A percentile compares a stretch with the other conserved stretches of the same genome.
phyloP scores from a whole-genome alignment of 2,329 filamentous ascomycete genomes.

The Fonsecaea multimorphosa region DNA sequence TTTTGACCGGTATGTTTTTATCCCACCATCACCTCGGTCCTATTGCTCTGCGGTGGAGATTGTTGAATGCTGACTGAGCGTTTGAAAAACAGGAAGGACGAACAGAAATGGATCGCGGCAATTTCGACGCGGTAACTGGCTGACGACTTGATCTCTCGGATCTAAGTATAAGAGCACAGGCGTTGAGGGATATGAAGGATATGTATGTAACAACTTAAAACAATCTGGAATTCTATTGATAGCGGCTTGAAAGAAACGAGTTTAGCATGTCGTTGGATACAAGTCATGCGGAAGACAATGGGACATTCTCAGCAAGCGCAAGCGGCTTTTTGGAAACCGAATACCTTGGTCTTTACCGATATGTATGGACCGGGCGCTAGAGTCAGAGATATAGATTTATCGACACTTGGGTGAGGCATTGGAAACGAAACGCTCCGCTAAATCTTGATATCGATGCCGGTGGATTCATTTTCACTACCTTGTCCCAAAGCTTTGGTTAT shows the following conservation, averaged over 20 bases:
- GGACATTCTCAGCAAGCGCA: neutral
- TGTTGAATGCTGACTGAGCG: slow-evolving; percentile 33
- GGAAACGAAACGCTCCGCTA: neutral
- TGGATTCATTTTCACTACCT: too few relatives aligned
- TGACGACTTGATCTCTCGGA: slow-evolving; percentile 2
- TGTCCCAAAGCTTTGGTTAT: too few relatives aligned
- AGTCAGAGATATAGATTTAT: neutral
- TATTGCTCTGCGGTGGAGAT: neutral
- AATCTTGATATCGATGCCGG: too few relatives aligned
- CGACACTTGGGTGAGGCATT: neutral
- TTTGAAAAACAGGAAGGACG: slow-evolving; percentile 66
- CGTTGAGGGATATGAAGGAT: neutral
- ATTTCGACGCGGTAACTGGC: slow-evolving; percentile 66
- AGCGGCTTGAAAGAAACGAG: neutral
- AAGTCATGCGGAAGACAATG: neutral
- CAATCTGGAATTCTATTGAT: neutral
- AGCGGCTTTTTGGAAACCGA: neutral
- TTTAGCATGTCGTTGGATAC: neutral
- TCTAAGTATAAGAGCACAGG: neutral
- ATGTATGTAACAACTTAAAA: neutral
- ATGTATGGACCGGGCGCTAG: neutral
- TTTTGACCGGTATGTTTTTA: slow-evolving; percentile 63
- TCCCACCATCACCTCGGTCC: neutral
- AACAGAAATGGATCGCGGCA: slow-evolving; percentile 84
- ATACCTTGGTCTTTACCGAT: neutral